Conservation (phyloP, 768 basidiomycete genomes). For the Suillus fuscotomentosus region DNA sequence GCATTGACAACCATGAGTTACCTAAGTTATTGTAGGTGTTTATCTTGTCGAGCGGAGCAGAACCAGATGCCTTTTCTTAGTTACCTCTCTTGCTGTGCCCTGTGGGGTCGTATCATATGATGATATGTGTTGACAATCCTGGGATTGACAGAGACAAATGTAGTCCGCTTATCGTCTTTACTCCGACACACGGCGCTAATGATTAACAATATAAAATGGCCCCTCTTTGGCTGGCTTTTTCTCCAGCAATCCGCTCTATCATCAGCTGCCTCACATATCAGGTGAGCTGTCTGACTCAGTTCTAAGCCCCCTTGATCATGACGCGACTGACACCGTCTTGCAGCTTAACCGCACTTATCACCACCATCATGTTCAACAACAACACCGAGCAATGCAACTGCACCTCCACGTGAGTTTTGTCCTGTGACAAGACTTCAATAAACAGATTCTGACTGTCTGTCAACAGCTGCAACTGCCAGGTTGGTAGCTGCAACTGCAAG, state of each 20-base stretch:
- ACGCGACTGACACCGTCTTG: not conserved
- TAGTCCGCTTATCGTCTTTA: not conserved
- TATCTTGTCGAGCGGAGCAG: not conserved
- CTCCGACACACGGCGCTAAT: not conserved
- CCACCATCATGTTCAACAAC: not conserved
- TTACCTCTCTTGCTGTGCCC: not conserved
- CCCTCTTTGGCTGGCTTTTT: not conserved
- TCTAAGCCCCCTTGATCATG: not conserved
- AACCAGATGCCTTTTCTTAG: not conserved
- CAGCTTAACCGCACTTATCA: not conserved
- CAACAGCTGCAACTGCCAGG: conserved; percentile 7
- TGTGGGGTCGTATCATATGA: not conserved
- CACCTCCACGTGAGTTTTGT: conserved; percentile 3
- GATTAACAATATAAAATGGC: not conserved
- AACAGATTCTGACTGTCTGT: not conserved
- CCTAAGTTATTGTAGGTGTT: not conserved
- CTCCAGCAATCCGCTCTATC: not conserved
- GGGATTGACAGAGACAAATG: not conserved
- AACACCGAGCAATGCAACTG: conserved; percentile 3
- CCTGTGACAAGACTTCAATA: no score
- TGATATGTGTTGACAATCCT: not conserved
- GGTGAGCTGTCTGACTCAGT: not conserved
- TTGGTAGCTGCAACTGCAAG: conserved; percentile 9
- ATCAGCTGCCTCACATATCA: not conserved
- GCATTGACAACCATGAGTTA: not conserved